phyloP scores from a whole-genome alignment of 257 asterid genomes.

The Solanum lycopersicoides region DNA sequence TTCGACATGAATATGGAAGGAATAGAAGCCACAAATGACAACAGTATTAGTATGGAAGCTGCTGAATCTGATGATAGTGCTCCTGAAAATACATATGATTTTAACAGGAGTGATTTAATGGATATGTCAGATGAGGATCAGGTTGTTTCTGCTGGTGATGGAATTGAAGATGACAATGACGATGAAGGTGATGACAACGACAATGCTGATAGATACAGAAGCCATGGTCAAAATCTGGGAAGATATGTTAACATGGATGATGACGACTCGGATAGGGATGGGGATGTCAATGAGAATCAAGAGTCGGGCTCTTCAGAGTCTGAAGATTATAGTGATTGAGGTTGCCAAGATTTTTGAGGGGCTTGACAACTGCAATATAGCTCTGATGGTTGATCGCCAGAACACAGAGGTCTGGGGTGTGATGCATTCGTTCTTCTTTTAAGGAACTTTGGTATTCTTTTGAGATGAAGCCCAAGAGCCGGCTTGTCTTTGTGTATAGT shows the following conservation, averaged over 20 bases:
- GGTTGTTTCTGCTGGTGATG: not conserved
- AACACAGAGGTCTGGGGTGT: not conserved
- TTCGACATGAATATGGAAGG: conserved; percentile 12
- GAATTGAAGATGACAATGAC: conserved; percentile 24
- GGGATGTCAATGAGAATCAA: conserved; percentile 17
- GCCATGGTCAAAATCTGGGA: not conserved
- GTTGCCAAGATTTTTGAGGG: not conserved
- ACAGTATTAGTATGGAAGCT: conserved; percentile 41
- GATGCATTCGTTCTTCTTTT: not conserved
- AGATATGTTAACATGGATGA: conserved; percentile 20
- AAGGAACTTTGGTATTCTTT: conserved; percentile 1
- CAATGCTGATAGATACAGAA: not conserved
- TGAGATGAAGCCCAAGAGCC: not conserved
- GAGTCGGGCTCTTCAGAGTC: conserved; percentile 48
- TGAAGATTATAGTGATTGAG: conserved; percentile 67
- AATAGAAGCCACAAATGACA: conserved; percentile 18
- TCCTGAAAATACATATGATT: conserved; percentile 14
- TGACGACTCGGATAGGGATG: conserved; percentile 25
- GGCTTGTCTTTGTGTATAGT: not conserved
- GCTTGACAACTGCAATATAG: not conserved
- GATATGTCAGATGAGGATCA: conserved; percentile 58
- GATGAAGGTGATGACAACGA: conserved; percentile 27
- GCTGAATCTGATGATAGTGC: conserved; percentile 41
- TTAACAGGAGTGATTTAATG: conserved; percentile 29
- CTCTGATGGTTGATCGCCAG: not conserved